phyloP scores from a whole-genome alignment of 768 basidiomycete species.

The Mycena chlorophos region DNA sequence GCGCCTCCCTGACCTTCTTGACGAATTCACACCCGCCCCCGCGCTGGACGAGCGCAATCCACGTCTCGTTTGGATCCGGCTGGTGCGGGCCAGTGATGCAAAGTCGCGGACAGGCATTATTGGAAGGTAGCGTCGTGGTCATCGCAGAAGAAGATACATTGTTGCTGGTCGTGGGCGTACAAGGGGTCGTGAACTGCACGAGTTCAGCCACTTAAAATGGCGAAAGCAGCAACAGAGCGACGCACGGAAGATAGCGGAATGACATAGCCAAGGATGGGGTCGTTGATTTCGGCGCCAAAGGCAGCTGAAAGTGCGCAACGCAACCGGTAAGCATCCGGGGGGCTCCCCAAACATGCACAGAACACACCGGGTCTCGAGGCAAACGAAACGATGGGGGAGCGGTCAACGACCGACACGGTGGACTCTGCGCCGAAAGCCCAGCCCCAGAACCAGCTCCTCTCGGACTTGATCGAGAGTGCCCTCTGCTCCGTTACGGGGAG shows the following conservation, averaged over 20 bases:
- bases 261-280: conserved; percentile 70
- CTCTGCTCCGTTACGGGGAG: conserved; percentile 13
- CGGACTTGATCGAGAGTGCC: conserved; percentile 46
- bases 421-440: conserved; percentile 73
- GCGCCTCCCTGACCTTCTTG: conserved; percentile 77
- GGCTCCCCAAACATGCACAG: background rate
- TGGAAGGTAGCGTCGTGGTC: conserved; percentile 35
- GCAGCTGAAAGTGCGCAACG: conserved; percentile 48
- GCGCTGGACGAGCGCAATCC: conserved; percentile 90
- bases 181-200: conserved; percentile 46
- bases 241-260: conserved; percentile 58
- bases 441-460: conserved; percentile 57
- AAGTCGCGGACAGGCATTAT: conserved; percentile 69
- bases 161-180: no score
- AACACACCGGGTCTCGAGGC: conserved; percentile 58
- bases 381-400: conserved; percentile 68
- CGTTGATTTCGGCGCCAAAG: conserved; percentile 72
- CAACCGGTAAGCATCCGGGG: background rate
- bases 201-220: background rate
- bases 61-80: conserved; percentile 66
- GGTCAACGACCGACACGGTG: conserved; percentile 76
- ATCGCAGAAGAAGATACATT: no score
- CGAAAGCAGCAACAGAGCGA: background rate
- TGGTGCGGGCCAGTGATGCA: conserved; percentile 55
- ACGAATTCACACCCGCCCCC: conserved; percentile 85